A percentile compares a stretch with the other conserved stretches of the same genome.
Conservation (phyloP, 805 yeast species). For the Wickerhamomyces hampshirensis region DNA sequence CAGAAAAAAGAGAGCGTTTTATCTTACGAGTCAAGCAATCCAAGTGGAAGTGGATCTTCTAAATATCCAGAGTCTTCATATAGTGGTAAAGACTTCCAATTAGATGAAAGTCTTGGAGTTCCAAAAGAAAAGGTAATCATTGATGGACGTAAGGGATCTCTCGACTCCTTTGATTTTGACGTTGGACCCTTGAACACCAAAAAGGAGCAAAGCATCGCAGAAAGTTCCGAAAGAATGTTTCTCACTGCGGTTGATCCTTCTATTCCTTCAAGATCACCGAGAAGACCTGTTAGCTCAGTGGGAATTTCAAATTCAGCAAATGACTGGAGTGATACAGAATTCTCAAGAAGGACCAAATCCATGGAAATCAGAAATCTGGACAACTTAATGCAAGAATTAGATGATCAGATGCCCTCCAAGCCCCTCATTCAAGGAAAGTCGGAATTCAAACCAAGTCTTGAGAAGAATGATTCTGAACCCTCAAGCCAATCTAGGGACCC, state of each 20-base stretch:
- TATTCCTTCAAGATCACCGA: constrained; percentile 26
- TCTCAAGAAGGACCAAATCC: constrained; percentile 10
- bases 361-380: constrained; percentile 8
- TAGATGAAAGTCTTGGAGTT: neutral
- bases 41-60: constrained; percentile 9
- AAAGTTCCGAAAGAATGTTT: constrained; percentile 8
- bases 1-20: constrained; percentile 4
- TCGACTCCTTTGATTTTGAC: constrained; percentile 20
- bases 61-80: constrained; percentile 9
- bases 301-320: constrained; percentile 4
- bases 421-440: too few species aligned
- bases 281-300: constrained; percentile 22
- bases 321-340: neutral
- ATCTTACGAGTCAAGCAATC: constrained; percentile 3
- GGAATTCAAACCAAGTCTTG: neutral
- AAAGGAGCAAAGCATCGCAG: constrained; percentile 5
- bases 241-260: constrained; percentile 15
- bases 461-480: constrained; percentile 5
- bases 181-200: constrained; percentile 19
- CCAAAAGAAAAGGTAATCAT: constrained; percentile 1
- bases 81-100: constrained; percentile 12
- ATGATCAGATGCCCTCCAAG: too few species aligned
- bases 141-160: constrained; percentile 6
- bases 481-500: constrained; percentile 7
- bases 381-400: constrained; percentile 10